These are phyloP conservation scores for Spathaspora sp. DNA, from an alignment of 1,139 yeast genomes.

Conservation along the genomic window DNA sequence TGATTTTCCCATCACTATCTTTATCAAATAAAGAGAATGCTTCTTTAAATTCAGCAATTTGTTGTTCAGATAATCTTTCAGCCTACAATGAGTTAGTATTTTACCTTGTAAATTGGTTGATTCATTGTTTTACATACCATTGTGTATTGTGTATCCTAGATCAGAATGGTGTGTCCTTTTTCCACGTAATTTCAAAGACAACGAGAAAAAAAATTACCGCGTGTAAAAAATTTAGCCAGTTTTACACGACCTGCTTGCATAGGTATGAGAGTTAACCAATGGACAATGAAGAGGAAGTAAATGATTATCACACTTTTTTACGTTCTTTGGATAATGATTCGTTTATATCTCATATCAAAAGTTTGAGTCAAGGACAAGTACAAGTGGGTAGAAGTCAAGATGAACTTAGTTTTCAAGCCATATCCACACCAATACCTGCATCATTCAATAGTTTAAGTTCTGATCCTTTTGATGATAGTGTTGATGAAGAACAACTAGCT, in stretches of 20 bases:
- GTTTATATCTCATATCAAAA: constrained; percentile 30
- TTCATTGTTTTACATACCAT: constrained; percentile 4
- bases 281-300: constrained; percentile 1
- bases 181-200: neutral
- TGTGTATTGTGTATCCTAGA: neutral
- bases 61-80: constrained; percentile 91
- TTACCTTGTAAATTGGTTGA: neutral
- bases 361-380: constrained; percentile 21
- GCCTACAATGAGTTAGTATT: constrained; percentile 41
- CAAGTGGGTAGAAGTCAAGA: constrained; percentile 1
- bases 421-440: constrained; percentile 11
- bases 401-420: constrained; percentile 10
- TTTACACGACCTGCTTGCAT: constrained; percentile 3
- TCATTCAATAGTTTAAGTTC: constrained; percentile 23
- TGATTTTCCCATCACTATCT: constrained; percentile 93
- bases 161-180: neutral
- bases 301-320: constrained; percentile 25
- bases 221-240: neutral
- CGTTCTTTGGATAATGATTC: constrained; percentile 34
- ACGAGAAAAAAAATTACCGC: neutral
- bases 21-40: constrained; percentile 96
- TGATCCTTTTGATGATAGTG: constrained; percentile 44
- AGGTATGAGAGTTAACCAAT: too few species aligned
- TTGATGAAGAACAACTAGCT: constrained; percentile 24
- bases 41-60: constrained; percentile 94